phyloP scores from a whole-genome alignment of 2,329 filamentous ascomycete genomes.

The Bipolaris oryzae region DNA sequence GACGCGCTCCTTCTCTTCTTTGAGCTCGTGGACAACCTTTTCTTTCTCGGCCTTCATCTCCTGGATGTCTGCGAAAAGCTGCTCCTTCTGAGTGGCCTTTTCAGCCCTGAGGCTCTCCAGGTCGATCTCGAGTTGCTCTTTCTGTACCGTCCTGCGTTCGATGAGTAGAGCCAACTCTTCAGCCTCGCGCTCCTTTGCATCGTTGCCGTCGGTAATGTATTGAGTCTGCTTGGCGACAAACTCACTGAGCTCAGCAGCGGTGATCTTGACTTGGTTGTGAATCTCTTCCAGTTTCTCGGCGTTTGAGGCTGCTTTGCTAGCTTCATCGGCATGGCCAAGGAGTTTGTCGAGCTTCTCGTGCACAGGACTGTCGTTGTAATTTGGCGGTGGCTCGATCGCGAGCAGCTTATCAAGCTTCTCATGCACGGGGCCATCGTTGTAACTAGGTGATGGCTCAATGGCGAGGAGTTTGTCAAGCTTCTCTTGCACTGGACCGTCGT shows the following conservation, averaged over 20 bases:
- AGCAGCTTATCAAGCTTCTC: constrained; percentile 59
- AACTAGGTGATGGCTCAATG: constrained; percentile 23
- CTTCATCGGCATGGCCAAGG: constrained; percentile 64
- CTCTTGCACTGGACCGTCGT: constrained; percentile 65
- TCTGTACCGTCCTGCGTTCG: constrained; percentile 73
- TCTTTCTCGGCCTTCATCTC: constrained; percentile 55
- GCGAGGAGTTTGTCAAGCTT: constrained; percentile 62
- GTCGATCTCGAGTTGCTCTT: constrained; percentile 62
- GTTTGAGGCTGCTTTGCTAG: constrained; percentile 73
- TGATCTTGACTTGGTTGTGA: constrained; percentile 82
- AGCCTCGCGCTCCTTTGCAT: constrained; percentile 77
- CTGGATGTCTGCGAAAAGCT: constrained; percentile 56
- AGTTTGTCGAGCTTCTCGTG: constrained; percentile 63
- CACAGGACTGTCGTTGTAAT: constrained; percentile 56
- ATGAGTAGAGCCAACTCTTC: constrained; percentile 81
- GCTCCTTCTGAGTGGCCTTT: constrained; percentile 68
- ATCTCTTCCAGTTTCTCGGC: constrained; percentile 87
- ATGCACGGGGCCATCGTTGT: constrained; percentile 59
- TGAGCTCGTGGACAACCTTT: constrained; percentile 42
- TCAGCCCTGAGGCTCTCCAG: constrained; percentile 53
- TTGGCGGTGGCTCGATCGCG: constrained; percentile 45
- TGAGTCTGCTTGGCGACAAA: constrained; percentile 80
- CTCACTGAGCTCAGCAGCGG: constrained; percentile 80
- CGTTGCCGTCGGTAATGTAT: constrained; percentile 76
- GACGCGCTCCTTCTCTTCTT: constrained; percentile 51